Conservation (phyloP, 257 asterid genomes). For the Solanum okadae region DNA sequence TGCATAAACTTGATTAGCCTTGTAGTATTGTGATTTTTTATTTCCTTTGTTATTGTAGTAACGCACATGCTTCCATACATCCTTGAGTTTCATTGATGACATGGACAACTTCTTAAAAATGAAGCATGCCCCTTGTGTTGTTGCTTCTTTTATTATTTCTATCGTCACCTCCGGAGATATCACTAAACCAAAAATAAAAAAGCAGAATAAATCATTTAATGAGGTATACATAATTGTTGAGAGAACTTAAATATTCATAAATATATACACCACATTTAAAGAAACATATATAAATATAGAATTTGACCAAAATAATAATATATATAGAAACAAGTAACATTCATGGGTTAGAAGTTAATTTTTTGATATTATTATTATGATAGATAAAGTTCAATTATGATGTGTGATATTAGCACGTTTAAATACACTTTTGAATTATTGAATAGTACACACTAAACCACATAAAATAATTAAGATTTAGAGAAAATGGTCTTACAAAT, state of each 20-base stretch:
- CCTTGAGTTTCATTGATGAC: constrained; percentile 17
- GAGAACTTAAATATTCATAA: too few species aligned
- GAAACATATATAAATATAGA: too few species aligned
- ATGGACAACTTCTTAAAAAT: constrained; percentile 25
- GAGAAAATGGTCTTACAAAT: constrained; percentile 13
- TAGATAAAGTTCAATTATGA: neutral
- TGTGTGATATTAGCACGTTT: too few species aligned
- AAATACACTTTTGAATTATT: too few species aligned
- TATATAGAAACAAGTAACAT: too few species aligned
- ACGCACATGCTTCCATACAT: constrained; percentile 28
- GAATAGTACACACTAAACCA: neutral
- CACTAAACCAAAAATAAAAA: constrained; percentile 11
- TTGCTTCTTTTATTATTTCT: constrained; percentile 20
- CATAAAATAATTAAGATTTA: neutral
- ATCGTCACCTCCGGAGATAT: constrained; percentile 7
- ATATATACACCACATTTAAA: too few species aligned
- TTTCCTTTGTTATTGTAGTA: neutral
- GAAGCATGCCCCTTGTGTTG: constrained; percentile 26
- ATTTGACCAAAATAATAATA: too few species aligned
- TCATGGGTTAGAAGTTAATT: too few species aligned
- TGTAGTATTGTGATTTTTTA: neutral
- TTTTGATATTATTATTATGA: neutral
- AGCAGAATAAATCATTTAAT: neutral
- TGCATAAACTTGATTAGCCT: neutral
- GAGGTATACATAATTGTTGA: neutral